Evolutionary conservation across 2,329 filamentous ascomycete genomes (phyloP).

Genomic region (Aspergillus sp.): DNA sequence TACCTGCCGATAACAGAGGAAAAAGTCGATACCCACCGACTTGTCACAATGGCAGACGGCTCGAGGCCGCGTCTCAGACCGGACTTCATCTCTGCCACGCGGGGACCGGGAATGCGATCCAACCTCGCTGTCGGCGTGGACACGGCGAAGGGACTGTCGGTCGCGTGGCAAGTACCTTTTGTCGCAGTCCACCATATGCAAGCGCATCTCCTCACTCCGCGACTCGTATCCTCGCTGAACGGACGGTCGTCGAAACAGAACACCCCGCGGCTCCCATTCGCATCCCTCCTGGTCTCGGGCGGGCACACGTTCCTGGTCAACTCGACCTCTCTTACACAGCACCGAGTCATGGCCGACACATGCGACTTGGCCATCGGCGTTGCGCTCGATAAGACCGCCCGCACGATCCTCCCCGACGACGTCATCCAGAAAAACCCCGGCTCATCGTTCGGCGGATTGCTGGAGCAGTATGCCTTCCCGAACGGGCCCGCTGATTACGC

Average conservation of each 20-base stretch:
- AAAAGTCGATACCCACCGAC: conserved; percentile 4
- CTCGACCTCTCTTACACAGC: conserved; percentile 57
- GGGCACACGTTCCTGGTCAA: conserved; percentile 83
- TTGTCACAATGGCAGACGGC: conserved; percentile 13
- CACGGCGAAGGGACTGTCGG: conserved; percentile 75
- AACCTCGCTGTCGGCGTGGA: conserved; percentile 71
- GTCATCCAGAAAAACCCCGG: conserved; percentile 47
- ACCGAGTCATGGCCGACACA: conserved; percentile 63
- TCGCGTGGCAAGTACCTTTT: conserved; percentile 74
- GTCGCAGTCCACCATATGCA: conserved; percentile 95
- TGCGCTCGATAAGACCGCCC: conserved; percentile 76
- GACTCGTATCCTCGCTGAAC: conserved; percentile 58
- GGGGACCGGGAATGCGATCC: conserved; percentile 79
- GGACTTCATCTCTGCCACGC: conserved; percentile 80
- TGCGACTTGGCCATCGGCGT: conserved; percentile 83
- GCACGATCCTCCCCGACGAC: conserved; percentile 59
- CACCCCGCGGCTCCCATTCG: conserved; percentile 64
- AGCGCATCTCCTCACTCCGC: conserved; percentile 81
- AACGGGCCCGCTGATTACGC: conserved; percentile 27
- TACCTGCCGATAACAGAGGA: conserved; percentile 39
- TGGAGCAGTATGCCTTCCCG: conserved; percentile 73
- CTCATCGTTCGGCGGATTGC: conserved; percentile 69
- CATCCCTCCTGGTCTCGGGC: conserved; percentile 81
- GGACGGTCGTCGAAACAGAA: conserved; percentile 5
- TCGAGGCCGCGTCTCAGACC: conserved; percentile 42